These are phyloP conservation scores for Suillus occidentalis DNA, from an alignment of 768 basidiomycete genomes.

Conservation along the genomic window DNA sequence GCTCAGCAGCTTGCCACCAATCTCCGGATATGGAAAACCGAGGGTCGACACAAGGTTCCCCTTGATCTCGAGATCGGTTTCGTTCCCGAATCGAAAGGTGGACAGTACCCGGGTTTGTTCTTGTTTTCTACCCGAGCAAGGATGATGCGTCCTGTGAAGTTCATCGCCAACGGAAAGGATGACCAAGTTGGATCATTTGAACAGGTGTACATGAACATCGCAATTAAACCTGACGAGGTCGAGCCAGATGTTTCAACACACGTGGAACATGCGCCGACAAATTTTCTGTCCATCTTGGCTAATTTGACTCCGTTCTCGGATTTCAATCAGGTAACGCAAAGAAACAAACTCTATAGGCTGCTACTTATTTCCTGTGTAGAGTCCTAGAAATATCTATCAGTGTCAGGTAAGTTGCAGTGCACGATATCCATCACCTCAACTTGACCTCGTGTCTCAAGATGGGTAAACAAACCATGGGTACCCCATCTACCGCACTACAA, in stretches of 20 bases:
- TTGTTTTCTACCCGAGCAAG: constrained; percentile 83
- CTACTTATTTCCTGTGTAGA: constrained; percentile 41
- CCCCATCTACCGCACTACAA: constrained; percentile 86
- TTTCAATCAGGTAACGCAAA: constrained; percentile 81
- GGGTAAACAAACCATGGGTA: constrained; percentile 99
- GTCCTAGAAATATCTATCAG: constrained; percentile 90
- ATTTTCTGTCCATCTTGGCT: constrained; percentile 94
- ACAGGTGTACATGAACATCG: constrained; percentile 99
- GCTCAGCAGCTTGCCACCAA: constrained; percentile 80
- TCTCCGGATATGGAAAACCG: constrained; percentile 94
- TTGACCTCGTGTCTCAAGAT: constrained; percentile 53
- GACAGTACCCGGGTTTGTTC: constrained; percentile 96
- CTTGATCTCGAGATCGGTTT: constrained; percentile 93
- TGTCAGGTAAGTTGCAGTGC: constrained; percentile 63
- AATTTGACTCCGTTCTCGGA: constrained; percentile 99
- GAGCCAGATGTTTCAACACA: constrained; percentile 77
- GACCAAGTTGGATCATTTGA: constrained; percentile 97
- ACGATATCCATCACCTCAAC: neutral
- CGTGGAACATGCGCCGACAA: constrained; percentile 92
- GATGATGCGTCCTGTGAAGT: constrained; percentile 99
- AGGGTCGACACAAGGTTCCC: constrained; percentile 76
- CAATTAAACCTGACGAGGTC: constrained; percentile 86
- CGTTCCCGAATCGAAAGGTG: constrained; percentile 86
- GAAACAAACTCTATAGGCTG: constrained; percentile 1
- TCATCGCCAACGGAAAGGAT: constrained; percentile 77